Percentiles rank a stretch among this genome's conserved stretches.
phyloP scores from a whole-genome alignment of 2,329 filamentous ascomycete species.

The Zymoseptoria ardabiliae region DNA sequence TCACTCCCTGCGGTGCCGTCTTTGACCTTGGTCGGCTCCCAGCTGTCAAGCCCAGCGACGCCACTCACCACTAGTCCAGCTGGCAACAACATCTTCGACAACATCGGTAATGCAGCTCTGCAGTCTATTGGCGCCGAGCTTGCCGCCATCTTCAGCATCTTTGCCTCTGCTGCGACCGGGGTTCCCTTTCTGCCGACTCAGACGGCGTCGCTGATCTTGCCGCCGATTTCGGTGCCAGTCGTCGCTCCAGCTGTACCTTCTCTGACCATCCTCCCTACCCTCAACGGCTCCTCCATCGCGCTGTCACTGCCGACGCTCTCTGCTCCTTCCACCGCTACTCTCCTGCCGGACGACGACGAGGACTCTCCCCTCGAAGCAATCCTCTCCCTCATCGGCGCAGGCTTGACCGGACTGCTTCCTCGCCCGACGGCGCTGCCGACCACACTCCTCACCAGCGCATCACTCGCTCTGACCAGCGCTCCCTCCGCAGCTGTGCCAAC shows the following conservation, averaged over 20 bases:
- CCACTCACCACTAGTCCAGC: not conserved
- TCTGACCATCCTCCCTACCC: not conserved
- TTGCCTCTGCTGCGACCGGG: not conserved
- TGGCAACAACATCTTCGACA: slow-evolving; percentile 1
- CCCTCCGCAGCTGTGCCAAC: too few relatives aligned
- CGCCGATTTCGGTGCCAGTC: not conserved
- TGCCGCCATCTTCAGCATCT: not conserved
- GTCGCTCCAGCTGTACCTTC: not conserved
- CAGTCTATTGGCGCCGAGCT: not conserved
- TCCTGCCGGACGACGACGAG: not conserved
- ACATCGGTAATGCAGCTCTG: not conserved
- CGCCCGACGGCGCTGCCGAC: not conserved
- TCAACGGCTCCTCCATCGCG: not conserved
- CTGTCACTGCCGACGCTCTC: not conserved
- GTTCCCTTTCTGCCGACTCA: not conserved
- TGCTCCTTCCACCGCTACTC: not conserved
- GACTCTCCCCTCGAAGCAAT: not conserved
- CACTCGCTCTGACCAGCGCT: not conserved
- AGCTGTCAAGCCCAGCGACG: not conserved
- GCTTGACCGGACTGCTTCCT: not conserved
- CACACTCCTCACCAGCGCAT: not conserved
- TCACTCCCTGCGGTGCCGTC: too few relatives aligned
- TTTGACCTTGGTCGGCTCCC: too few relatives aligned
- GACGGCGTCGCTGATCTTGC: not conserved
- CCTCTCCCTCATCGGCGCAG: not conserved